These are phyloP conservation scores for Penicillium bovifimosum DNA, from an alignment of 495 filamentous ascomycete genomes.

Conservation along the genomic window DNA sequence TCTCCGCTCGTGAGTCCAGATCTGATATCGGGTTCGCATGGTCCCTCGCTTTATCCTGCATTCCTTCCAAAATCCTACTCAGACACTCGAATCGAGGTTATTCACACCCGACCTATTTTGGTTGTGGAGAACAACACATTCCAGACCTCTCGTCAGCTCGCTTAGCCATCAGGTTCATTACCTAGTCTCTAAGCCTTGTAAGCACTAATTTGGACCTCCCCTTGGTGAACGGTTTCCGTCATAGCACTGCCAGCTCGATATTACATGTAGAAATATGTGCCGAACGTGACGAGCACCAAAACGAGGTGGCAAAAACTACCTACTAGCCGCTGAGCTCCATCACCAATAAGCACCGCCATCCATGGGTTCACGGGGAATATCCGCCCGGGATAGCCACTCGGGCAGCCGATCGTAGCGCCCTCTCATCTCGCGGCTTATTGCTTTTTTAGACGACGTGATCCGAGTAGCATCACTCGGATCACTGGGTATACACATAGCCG, in stretches of 20 bases:
- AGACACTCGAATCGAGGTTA: not conserved
- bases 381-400: conserved; percentile 11
- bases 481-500: not conserved
- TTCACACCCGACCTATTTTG: not conserved
- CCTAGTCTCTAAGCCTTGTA: no score
- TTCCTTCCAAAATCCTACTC: not conserved
- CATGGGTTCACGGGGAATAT: conserved; percentile 18
- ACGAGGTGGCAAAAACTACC: not conserved
- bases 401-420: conserved; percentile 16
- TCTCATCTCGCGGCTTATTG: not conserved
- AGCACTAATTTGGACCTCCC: no score
- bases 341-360: not conserved
- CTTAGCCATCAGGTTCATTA: no score
- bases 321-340: not conserved
- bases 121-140: not conserved
- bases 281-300: not conserved
- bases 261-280: not conserved
- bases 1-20: not conserved
- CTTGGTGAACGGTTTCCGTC: not conserved
- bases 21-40: not conserved
- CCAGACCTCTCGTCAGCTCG: no score
- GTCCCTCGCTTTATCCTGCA: not conserved
- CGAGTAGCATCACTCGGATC: not conserved
- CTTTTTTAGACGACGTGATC: not conserved
- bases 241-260: not conserved